Evolutionary conservation across 2,329 filamentous ascomycete genomes (phyloP).

Genomic region (Canariomyces notabilis): DNA sequence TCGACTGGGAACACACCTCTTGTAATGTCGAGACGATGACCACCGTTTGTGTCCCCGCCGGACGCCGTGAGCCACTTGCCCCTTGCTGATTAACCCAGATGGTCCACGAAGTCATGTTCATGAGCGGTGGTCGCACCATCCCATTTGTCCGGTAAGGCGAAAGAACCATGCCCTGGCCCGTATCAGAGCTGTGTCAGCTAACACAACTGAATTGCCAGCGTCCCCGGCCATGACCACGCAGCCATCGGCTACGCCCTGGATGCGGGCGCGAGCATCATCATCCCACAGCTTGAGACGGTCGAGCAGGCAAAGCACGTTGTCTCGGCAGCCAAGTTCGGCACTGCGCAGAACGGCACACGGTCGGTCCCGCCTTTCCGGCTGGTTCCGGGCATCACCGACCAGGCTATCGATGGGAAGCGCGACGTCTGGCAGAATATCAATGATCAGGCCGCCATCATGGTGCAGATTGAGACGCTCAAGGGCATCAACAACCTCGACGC

Average conservation of each 20-base stretch:
- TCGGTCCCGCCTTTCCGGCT: slow-evolving; percentile 43
- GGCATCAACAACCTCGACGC: slow-evolving; percentile 45
- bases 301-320: slow-evolving; percentile 40
- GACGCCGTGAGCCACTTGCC: too few species aligned
- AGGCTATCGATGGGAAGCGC: slow-evolving; percentile 27
- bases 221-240: slow-evolving; percentile 44
- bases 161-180: not conserved
- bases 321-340: slow-evolving; percentile 41
- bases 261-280: slow-evolving; percentile 43
- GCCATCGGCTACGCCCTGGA: slow-evolving; percentile 44
- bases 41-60: slow-evolving; percentile 22
- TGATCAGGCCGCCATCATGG: slow-evolving; percentile 43
- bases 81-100: slow-evolving; percentile 28
- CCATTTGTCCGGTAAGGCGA: slow-evolving; percentile 37
- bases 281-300: slow-evolving; percentile 45
- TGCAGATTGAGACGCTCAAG: slow-evolving; percentile 41
- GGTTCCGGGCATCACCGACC: slow-evolving; percentile 38
- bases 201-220: slow-evolving; percentile 9
- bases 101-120: slow-evolving; percentile 43
- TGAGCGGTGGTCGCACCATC: slow-evolving; percentile 41
- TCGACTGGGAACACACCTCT: slow-evolving; percentile 45
- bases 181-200: not conserved
- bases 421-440: slow-evolving; percentile 39
- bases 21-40: slow-evolving; percentile 48
- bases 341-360: slow-evolving; percentile 32